Evolutionary conservation across 441 rosid genomes (phyloP).

Genomic region (Eutrema salsugineum): DNA sequence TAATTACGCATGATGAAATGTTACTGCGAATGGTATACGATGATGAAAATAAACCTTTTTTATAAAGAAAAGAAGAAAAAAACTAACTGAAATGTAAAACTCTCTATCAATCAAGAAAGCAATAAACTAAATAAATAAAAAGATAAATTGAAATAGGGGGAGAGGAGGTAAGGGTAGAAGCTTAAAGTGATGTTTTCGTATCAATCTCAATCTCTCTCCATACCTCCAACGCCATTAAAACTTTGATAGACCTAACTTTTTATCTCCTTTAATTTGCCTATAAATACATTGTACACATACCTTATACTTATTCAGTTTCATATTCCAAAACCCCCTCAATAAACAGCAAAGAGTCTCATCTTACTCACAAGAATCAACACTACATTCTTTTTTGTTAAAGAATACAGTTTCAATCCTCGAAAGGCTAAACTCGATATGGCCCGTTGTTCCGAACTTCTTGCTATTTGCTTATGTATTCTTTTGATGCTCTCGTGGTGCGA

Average conservation of each 20-base stretch:
- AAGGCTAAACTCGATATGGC: conserved; percentile 20
- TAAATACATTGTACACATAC: conserved; percentile 47
- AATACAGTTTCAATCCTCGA: background rate
- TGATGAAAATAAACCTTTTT: background rate
- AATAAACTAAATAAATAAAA: background rate
- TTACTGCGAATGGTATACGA: conserved; percentile 12
- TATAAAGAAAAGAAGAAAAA: background rate
- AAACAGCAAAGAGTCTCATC: conserved; percentile 15
- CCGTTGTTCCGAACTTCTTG: conserved; percentile 11
- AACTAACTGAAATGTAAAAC: background rate
- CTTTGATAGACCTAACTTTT: conserved; percentile 20
- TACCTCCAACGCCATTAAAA: conserved; percentile 29
- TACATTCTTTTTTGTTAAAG: background rate
- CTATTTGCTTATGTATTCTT: conserved; percentile 7
- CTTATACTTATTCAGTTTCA: conserved; percentile 10
- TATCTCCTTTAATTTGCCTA: conserved; percentile 25
- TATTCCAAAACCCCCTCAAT: conserved; percentile 1
- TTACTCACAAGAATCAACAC: conserved; percentile 20
- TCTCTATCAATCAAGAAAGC: background rate
- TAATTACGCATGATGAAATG: conserved; percentile 19
- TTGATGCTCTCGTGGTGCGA: conserved; percentile 7
- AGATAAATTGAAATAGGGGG: background rate
- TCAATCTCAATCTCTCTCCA: conserved; percentile 29
- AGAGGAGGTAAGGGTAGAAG: conserved; percentile 10
- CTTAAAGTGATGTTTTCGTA: conserved; percentile 29